A percentile compares a stretch with the other conserved stretches of the same genome.
phyloP scores from a whole-genome alignment of 2,329 filamentous ascomycete genomes.

The Pseudogymnoascus sp. region DNA sequence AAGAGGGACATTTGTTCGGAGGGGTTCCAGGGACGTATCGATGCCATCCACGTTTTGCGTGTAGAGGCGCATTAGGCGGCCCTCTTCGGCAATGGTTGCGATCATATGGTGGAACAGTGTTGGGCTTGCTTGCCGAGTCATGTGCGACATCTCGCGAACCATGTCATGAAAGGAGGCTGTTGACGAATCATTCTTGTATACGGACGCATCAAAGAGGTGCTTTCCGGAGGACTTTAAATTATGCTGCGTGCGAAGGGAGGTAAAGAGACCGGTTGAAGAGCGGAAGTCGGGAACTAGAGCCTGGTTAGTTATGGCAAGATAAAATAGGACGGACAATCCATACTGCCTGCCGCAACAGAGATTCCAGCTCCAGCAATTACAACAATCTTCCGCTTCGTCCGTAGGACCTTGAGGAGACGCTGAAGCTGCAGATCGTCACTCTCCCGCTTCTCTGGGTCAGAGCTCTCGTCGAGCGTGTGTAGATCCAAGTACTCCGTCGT shows the following conservation, averaged over 20 bases:
- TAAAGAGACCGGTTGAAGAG: conserved; percentile 83
- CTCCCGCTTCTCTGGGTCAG: conserved; percentile 36
- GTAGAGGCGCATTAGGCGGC: conserved; percentile 80
- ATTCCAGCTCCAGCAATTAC: conserved; percentile 95
- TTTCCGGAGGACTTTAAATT: conserved; percentile 91
- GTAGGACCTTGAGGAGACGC: conserved; percentile 63
- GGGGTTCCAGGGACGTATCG: conserved; percentile 72
- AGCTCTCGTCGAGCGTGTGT: conserved; percentile 38
- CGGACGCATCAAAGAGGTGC: conserved; percentile 91
- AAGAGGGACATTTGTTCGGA: conserved; percentile 74
- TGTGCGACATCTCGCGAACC: conserved; percentile 78
- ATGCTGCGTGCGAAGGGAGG: conserved; percentile 73
- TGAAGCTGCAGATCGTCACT: conserved; percentile 57
- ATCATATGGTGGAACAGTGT: conserved; percentile 91
- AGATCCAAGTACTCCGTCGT: conserved; percentile 79
- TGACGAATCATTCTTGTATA: conserved; percentile 85
- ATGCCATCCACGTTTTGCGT: conserved; percentile 96
- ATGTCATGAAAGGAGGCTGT: conserved; percentile 92
- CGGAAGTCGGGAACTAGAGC: conserved; percentile 82
- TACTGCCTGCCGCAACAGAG: conserved; percentile 88
- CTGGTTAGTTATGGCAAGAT: conserved; percentile 19
- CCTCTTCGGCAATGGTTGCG: conserved; percentile 80
- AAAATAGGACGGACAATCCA: conserved; percentile 31
- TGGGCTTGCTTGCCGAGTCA: conserved; percentile 68
- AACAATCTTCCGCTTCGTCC: conserved; percentile 91